Conservation (phyloP, 352 stramenopile species). For the Detonula confervacea region DNA sequence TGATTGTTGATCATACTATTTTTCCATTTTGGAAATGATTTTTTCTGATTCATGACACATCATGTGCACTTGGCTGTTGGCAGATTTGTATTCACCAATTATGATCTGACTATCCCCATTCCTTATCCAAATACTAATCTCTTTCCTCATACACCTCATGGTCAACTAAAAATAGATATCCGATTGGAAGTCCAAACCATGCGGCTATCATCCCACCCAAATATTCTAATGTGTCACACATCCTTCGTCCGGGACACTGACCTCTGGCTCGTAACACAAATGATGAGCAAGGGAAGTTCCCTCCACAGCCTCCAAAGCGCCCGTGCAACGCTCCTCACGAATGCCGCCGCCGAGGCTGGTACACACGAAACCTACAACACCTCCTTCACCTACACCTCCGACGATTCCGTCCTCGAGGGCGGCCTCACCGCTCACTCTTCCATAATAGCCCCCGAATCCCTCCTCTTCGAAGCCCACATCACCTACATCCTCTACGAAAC, state of each 20-base stretch:
- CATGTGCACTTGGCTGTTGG: too few relatives aligned
- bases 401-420: conserved; percentile 54
- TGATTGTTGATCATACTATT: too few relatives aligned
- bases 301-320: conserved; percentile 94
- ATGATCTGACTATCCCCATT: too few relatives aligned
- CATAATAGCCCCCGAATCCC: conserved; percentile 34
- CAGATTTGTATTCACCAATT: too few relatives aligned
- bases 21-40: too few relatives aligned
- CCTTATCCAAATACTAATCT: too few relatives aligned
- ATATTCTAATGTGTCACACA: conserved; percentile 97
- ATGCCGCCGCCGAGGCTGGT: conserved; percentile 22
- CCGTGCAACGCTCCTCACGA: conserved; percentile 36
- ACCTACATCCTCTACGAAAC: conserved; percentile 97
- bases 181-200: conserved; percentile 95
- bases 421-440: conserved; percentile 40
- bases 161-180: conserved; percentile 89
- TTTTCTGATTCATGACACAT: too few relatives aligned
- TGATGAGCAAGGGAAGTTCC: conserved; percentile 99
- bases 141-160: too few relatives aligned
- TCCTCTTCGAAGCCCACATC: conserved; percentile 92
- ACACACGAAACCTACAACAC: not conserved
- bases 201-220: conserved; percentile 97
- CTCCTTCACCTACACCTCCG: conserved; percentile 38
- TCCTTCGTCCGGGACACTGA: conserved; percentile 96
- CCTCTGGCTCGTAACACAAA: conserved; percentile 98